Conservation (phyloP, 1,139 yeast genomes). For the Yamadazyma buinensis region DNA sequence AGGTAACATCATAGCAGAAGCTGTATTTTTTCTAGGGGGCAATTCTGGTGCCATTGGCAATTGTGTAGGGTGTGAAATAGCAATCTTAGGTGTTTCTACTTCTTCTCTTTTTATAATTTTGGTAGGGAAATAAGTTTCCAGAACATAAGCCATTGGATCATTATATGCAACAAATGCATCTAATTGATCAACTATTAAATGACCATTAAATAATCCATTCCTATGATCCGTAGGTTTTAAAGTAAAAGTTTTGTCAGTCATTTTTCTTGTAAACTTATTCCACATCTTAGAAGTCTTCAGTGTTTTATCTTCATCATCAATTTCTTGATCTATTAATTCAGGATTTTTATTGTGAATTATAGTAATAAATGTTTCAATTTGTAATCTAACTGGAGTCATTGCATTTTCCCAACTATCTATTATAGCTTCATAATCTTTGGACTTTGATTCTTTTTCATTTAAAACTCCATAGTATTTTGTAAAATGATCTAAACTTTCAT, state of each 20-base stretch:
- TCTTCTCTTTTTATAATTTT: conserved; percentile 19
- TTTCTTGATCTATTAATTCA: conserved; percentile 26
- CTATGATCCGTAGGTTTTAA: conserved; percentile 26
- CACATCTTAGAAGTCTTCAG: conserved; percentile 24
- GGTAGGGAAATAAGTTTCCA: conserved; percentile 31
- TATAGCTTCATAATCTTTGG: conserved; percentile 21
- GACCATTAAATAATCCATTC: conserved; percentile 32
- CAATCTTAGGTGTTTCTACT: conserved; percentile 7
- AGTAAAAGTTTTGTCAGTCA: conserved; percentile 21
- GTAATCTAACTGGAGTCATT: conserved; percentile 28
- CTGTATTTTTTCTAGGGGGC: conserved; percentile 25
- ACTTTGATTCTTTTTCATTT: conserved; percentile 7
- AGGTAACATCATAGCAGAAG: conserved; percentile 6
- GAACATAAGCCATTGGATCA: conserved; percentile 23
- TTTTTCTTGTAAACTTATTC: conserved; percentile 23
- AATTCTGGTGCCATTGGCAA: conserved; percentile 25
- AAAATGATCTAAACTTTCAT: conserved; percentile 27
- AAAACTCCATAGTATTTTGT: conserved; percentile 37
- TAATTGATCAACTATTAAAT: conserved; percentile 32
- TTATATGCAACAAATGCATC: conserved; percentile 27
- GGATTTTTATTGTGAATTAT: conserved; percentile 30
- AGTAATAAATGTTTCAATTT: conserved; percentile 34
- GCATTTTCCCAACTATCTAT: conserved; percentile 32
- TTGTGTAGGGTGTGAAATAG: conserved; percentile 4
- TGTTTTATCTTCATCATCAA: conserved; percentile 27